Evolutionary conservation across 2,329 filamentous ascomycete genomes (phyloP).

Genomic region (Calonectria ilicicola): DNA sequence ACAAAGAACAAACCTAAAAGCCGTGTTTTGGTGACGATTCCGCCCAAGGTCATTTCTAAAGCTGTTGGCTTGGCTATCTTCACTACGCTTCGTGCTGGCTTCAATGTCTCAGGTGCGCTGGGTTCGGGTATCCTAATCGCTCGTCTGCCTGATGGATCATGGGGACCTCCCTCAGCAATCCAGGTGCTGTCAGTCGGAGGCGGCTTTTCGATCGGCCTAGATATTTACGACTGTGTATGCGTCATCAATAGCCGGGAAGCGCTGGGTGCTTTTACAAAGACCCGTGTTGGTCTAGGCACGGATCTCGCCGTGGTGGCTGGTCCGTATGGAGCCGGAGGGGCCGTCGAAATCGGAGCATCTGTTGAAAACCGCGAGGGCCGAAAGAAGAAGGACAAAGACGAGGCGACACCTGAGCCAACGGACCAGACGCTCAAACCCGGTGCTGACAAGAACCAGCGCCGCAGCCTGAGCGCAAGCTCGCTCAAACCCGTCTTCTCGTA

Average conservation of each 20-base stretch:
- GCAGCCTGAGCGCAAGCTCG: constrained; percentile 44
- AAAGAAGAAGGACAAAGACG: constrained; percentile 59
- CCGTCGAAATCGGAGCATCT: constrained; percentile 69
- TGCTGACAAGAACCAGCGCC: constrained; percentile 43
- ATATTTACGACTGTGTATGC: constrained; percentile 90
- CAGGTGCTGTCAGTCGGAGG: constrained; percentile 83
- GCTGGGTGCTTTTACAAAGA: constrained; percentile 79
- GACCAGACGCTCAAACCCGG: constrained; percentile 43
- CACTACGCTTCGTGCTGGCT: constrained; percentile 75
- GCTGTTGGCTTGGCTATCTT: constrained; percentile 79
- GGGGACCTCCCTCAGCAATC: constrained; percentile 87
- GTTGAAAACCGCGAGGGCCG: constrained; percentile 41
- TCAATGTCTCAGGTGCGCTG: constrained; percentile 74
- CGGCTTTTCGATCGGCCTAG: constrained; percentile 84
- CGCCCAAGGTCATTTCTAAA: constrained; percentile 70
- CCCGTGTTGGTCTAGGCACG: constrained; percentile 81
- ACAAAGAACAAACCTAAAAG: constrained; percentile 56
- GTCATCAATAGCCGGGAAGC: constrained; percentile 86
- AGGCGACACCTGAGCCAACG: constrained; percentile 3
- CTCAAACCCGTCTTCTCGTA: constrained; percentile 70
- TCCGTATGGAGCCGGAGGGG: constrained; percentile 76
- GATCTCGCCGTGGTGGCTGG: constrained; percentile 82
- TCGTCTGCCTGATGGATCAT: constrained; percentile 72
- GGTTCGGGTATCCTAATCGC: constrained; percentile 75
- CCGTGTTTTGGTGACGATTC: constrained; percentile 66